Percentiles rank a stretch among this genome's conserved stretches.
Conservation (phyloP, 2,329 filamentous ascomycete genomes). For the Colletotrichum tamarilloi region DNA sequence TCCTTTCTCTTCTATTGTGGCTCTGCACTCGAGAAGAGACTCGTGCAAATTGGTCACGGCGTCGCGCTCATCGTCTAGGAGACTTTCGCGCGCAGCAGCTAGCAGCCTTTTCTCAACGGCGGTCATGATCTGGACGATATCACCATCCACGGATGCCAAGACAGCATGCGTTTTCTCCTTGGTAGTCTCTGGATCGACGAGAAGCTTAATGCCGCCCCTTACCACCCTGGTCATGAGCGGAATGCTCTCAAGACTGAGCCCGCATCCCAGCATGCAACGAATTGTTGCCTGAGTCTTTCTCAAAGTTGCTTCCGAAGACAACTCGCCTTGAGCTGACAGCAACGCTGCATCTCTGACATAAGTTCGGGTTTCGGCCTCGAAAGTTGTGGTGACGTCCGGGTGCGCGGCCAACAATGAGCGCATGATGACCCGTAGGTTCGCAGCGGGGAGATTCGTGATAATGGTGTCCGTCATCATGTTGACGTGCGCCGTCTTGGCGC, state of each 20-base stretch:
- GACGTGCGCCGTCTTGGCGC: slow-evolving; percentile 50
- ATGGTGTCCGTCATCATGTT: slow-evolving; percentile 60
- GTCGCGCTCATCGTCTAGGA: slow-evolving; percentile 35
- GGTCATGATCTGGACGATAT: slow-evolving; percentile 49
- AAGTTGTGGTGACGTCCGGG: slow-evolving; percentile 44
- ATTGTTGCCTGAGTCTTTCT: slow-evolving; percentile 37
- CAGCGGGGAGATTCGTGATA: slow-evolving; percentile 53
- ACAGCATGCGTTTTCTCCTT: neutral
- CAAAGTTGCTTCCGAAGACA: neutral
- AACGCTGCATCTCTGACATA: slow-evolving; percentile 40
- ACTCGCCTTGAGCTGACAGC: neutral
- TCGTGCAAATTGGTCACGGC: neutral
- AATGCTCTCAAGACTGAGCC: slow-evolving; percentile 37
- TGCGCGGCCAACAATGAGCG: slow-evolving; percentile 41
- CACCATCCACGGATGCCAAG: slow-evolving; percentile 41
- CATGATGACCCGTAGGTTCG: slow-evolving; percentile 52
- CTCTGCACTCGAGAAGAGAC: neutral
- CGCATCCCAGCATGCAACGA: slow-evolving; percentile 42
- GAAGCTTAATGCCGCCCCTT: slow-evolving; percentile 14
- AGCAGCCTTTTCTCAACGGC: slow-evolving; percentile 47
- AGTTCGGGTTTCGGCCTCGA: slow-evolving; percentile 45
- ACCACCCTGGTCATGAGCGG: slow-evolving; percentile 33
- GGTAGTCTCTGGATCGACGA: neutral
- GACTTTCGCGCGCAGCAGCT: slow-evolving; percentile 36
- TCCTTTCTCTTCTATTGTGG: neutral